Evolutionary conservation across 768 basidiomycete species (phyloP), one percentile per base, ranked within the genome.

Genomic region (Lactifluus volemus): DNA sequence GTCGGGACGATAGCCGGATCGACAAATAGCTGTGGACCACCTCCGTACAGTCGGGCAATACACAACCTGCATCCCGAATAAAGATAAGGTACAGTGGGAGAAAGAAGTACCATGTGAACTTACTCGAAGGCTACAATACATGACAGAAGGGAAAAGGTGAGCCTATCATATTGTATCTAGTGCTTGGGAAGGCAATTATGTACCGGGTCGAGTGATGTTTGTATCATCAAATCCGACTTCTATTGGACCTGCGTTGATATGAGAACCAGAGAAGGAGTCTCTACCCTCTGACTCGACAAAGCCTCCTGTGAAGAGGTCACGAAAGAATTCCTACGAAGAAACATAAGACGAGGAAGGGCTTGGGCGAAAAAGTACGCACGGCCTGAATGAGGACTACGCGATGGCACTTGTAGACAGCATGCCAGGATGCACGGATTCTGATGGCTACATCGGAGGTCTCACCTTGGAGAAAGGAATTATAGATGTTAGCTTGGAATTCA

Each of bases 301-400:
- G 4, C 87, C 89, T 1, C 84, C 81, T 0, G 88, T 90, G 73
- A 96, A 97, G 21, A 97, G 80, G 36, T 89, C 85, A 51, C 83
- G 79, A 74, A 96, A 95, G 79, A 92, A 97, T 11, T 88, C 93
- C 86, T 89, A 7, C 1, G 1, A 66, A 41, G 53, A 62, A 53
- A 42, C 15, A 49, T 47, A 63, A 49, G 49, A 45, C 21, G 58
- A 57, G 32, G 11, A 19, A 32, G 3, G 8, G 29, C 34, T 34
- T n/a, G 32, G 21, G 5, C 17, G 3, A 47, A 39, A 34, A 44
- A 19, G 21, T n/a, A 30, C 64, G 14, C 57, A 90, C 91, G 9
- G 92, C 84, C 72, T 96, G 94, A 47, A 92, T 91, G 61, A 96
- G 84, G 42, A 97, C 84, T 55, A 95, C 86, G 29, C 85, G 81